Evolutionary conservation across 2,329 filamentous ascomycete species (phyloP), one percentile per base, ranked within the genome.

Genomic region (Grosmannia penicillata): DNA sequence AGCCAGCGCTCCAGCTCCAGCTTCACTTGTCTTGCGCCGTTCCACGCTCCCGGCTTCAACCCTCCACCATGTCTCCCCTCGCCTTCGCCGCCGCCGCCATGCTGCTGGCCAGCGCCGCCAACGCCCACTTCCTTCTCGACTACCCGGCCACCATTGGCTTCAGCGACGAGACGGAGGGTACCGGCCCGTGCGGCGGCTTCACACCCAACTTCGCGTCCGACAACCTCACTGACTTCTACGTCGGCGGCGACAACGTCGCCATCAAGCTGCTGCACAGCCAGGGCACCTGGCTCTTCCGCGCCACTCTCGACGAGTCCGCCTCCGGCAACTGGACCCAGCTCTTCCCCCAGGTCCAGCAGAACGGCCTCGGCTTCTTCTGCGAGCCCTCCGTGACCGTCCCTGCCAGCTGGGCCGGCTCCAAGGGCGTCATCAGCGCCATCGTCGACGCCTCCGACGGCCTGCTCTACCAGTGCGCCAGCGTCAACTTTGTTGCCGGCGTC

Each of bases 281-380:
- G 50, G 57, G 60, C 46, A 69, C 59, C 39, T 76, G 65, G 66
- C 60, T 77, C 14, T 69, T 72, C 58, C 71, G 73, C 44, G 68
- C 63, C 45, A 76, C 70, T 11, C 57, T 65, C 17, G 70, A 72
- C 47, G 48, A 57, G 34, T 58, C 58, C 10, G 65, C 60, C 31
- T 49, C 51, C 32, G 55, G 57, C 39, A 66, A 65, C 50, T 77
- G 72, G 72, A 64, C 66, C 21, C 57, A 72, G 50, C 50, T 74
- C 36, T 68, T 63, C 48, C 66, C 66, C 23, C 64, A 72, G 38
- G 56, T 73, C 25, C 51, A 59, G 48, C 72, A 78, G 54, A 68
- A 54, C 39, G 70, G 71, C 14, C 55, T 68, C 3, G 72, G 72
- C 38, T 52, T 56, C 36, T 72, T 68, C 46, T 78, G 74, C 53